Percentiles rank a stretch among this genome's conserved stretches.
These are phyloP conservation scores for Sechiopsis laciniata DNA, from an alignment of 306 rosid genomes.

Conservation along the genomic window DNA sequence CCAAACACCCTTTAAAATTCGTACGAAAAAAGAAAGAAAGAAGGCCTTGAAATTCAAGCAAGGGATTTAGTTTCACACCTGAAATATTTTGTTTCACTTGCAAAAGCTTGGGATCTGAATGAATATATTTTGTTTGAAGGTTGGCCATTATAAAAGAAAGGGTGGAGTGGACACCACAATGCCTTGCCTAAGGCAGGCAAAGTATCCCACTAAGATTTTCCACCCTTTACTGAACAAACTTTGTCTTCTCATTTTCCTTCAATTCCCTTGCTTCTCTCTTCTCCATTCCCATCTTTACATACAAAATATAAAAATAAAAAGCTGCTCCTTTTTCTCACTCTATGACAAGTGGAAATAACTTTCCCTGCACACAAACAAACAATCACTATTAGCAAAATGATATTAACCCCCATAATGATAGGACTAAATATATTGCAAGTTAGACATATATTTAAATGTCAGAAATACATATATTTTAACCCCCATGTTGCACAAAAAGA, in stretches of 20 bases:
- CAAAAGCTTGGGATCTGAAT: not conserved
- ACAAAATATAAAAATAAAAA: not conserved
- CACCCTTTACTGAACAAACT: constrained; percentile 18
- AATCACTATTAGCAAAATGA: not conserved
- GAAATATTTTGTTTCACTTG: constrained; percentile 16
- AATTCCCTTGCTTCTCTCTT: constrained; percentile 19
- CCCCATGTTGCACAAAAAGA: no score
- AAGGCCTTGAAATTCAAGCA: not conserved
- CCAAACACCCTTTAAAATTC: no score
- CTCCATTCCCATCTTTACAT: no score
- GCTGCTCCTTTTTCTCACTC: constrained; percentile 6
- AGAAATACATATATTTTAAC: no score
- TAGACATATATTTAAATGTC: no score
- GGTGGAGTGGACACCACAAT: constrained; percentile 56
- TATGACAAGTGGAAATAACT: constrained; percentile 2
- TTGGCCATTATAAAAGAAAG: not conserved
- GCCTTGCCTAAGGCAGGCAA: constrained; percentile 60
- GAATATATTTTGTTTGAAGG: no score
- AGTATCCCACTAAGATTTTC: constrained; percentile 76
- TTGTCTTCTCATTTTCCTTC: constrained; percentile 19
- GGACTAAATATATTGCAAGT: no score
- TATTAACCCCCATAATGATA: no score
- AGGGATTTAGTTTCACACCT: constrained; percentile 1
- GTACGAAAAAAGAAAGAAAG: no score
- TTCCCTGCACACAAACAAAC: constrained; percentile 23